Conservation (phyloP, 2,329 filamentous ascomycete genomes). For the Trichophyton verrucosum region DNA sequence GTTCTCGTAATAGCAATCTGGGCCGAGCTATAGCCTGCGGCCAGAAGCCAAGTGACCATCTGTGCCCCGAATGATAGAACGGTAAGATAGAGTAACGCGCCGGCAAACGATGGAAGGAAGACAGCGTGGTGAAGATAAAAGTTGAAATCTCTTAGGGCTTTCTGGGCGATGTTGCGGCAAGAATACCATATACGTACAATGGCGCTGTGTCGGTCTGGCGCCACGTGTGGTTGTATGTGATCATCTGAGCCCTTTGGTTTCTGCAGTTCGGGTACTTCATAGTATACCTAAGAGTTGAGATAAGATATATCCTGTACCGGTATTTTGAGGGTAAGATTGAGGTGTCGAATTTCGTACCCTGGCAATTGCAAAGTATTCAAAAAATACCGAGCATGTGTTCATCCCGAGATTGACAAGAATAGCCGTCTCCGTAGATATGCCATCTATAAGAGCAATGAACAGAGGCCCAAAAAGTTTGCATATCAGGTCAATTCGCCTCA, state of each 20-base stretch:
- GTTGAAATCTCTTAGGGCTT: conserved; percentile 14
- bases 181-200: no score
- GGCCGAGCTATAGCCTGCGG: conserved; percentile 37
- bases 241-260: neutral
- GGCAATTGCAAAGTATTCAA: conserved; percentile 32
- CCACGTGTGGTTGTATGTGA: no score
- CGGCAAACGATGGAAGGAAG: conserved; percentile 37
- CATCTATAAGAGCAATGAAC: conserved; percentile 37
- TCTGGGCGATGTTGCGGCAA: no score
- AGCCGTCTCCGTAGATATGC: conserved; percentile 34
- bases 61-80: conserved; percentile 44
- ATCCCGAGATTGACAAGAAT: conserved; percentile 36
- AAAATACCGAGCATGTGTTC: conserved; percentile 30
- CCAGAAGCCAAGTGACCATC: conserved; percentile 45
- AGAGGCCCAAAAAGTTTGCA: conserved; percentile 46
- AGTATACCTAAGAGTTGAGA: neutral
- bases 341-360: conserved; percentile 15
- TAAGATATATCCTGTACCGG: no score
- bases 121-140: conserved; percentile 26
- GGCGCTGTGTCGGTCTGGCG: no score
- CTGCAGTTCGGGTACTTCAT: neutral
- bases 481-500: conserved; percentile 46
- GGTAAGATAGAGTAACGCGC: conserved; percentile 43
- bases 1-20: conserved; percentile 38
- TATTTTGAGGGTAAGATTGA: no score